Conservation (phyloP, 2,329 filamentous ascomycete genomes). For the Penicillium sp. region DNA sequence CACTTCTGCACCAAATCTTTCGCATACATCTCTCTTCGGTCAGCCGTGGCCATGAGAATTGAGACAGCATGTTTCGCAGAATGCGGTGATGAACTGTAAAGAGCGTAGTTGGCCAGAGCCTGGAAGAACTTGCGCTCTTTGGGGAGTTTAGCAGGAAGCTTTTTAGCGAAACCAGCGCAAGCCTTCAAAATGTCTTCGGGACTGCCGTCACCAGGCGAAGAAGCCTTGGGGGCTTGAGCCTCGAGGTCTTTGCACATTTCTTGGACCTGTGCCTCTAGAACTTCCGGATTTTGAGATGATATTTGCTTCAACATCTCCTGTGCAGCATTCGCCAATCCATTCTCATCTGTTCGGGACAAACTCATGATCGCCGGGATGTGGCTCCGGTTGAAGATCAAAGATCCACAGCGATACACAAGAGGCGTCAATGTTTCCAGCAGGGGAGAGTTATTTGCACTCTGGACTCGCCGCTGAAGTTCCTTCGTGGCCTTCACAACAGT, state of each 20-base stretch:
- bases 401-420: constrained; percentile 77
- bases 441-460: constrained; percentile 58
- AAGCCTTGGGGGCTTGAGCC: constrained; percentile 70
- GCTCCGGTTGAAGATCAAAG: constrained; percentile 89
- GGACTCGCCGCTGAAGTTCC: constrained; percentile 79
- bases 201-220: constrained; percentile 64
- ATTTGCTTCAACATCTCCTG: constrained; percentile 91
- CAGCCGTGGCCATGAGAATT: constrained; percentile 74
- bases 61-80: constrained; percentile 92
- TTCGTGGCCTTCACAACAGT: constrained; percentile 87
- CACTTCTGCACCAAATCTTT: constrained; percentile 77
- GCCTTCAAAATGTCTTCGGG: constrained; percentile 92
- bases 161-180: constrained; percentile 85
- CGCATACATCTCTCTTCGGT: constrained; percentile 79
- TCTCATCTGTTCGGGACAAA: constrained; percentile 78
- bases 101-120: constrained; percentile 76
- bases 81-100: constrained; percentile 75
- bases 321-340: constrained; percentile 71
- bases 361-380: constrained; percentile 89
- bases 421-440: constrained; percentile 78
- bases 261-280: constrained; percentile 89
- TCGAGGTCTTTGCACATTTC: constrained; percentile 86
- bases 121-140: constrained; percentile 76
- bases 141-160: constrained; percentile 79
- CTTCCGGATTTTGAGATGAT: constrained; percentile 79